A percentile compares a stretch with the other conserved stretches of the same genome.
phyloP scores from a whole-genome alignment of 345 rosid genomes.

The Durio zibethinus region DNA sequence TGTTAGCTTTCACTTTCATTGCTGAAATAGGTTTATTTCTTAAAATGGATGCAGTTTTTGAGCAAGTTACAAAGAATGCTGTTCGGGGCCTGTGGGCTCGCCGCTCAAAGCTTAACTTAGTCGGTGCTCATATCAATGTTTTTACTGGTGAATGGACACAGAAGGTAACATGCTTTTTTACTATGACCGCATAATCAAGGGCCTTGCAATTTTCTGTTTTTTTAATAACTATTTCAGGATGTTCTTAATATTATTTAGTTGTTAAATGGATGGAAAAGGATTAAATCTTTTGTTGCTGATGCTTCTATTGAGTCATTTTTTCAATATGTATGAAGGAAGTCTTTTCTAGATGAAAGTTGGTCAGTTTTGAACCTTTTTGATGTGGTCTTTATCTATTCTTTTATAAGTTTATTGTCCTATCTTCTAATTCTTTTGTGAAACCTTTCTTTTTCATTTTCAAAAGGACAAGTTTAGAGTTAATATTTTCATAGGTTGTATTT shows the following conservation, averaged over 20 bases:
- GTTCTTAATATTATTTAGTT: background rate
- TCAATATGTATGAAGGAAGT: background rate
- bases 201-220: background rate
- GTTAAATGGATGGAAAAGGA: background rate
- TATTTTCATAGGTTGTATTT: background rate
- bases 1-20: background rate
- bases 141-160: slow-evolving; percentile 99
- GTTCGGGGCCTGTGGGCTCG: slow-evolving; percentile 94
- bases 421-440: too few relatives aligned
- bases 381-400: too few relatives aligned
- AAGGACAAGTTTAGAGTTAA: too few relatives aligned
- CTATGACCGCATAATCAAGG: background rate
- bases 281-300: background rate
- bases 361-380: background rate
- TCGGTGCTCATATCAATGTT: slow-evolving; percentile 98
- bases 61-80: slow-evolving; percentile 93
- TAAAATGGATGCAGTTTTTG: slow-evolving; percentile 55
- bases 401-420: too few relatives aligned
- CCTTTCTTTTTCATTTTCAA: too few relatives aligned
- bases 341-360: background rate
- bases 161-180: slow-evolving; percentile 53
- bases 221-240: background rate
- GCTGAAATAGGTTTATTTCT: slow-evolving; percentile 5
- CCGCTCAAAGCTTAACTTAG: slow-evolving; percentile 83
- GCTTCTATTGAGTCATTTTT: background rate